Percentiles rank a stretch among this genome's conserved stretches.
Conservation (phyloP, 805 yeast genomes). For the Kluyveromyces starmeri region DNA sequence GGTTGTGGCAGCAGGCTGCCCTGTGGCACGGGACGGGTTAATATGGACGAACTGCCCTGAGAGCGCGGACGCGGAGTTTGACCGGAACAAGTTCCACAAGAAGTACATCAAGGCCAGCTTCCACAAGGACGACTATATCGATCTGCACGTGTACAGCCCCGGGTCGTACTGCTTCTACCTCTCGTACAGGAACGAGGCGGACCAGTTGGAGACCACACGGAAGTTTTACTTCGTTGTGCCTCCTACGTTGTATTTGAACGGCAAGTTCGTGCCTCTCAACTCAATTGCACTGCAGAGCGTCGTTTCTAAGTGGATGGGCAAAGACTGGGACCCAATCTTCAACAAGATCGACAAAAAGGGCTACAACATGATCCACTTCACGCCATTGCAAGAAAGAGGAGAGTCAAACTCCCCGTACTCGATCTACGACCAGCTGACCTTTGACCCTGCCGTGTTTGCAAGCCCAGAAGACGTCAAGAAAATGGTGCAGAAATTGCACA, state of each 20-base stretch:
- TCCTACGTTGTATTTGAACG: conserved; percentile 56
- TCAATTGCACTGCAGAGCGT: conserved; percentile 76
- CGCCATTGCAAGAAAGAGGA: conserved; percentile 88
- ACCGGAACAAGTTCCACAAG: conserved; percentile 47
- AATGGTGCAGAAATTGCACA: conserved; percentile 42
- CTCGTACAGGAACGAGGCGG: conserved; percentile 38
- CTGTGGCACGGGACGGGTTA: conserved; percentile 59
- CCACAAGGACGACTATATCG: conserved; percentile 52
- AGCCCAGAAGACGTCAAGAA: conserved; percentile 44
- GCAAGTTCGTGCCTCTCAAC: conserved; percentile 57
- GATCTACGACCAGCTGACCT: conserved; percentile 72
- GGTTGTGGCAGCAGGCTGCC: conserved; percentile 66
- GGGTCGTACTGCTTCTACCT: conserved; percentile 76
- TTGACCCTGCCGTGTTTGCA: conserved; percentile 59
- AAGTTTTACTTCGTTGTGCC: conserved; percentile 71
- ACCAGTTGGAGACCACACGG: conserved; percentile 41
- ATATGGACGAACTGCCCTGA: conserved; percentile 70
- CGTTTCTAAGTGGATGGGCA: conserved; percentile 88
- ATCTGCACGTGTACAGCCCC: conserved; percentile 54
- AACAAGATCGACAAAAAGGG: conserved; percentile 58
- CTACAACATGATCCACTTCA: conserved; percentile 93
- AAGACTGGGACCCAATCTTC: conserved; percentile 63
- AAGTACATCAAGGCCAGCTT: conserved; percentile 47
- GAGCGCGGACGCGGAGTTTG: conserved; percentile 34
- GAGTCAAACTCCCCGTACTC: conserved; percentile 90